phyloP scores from a whole-genome alignment of 2,329 filamentous ascomycete genomes.

The Aspergillus floridensis region DNA sequence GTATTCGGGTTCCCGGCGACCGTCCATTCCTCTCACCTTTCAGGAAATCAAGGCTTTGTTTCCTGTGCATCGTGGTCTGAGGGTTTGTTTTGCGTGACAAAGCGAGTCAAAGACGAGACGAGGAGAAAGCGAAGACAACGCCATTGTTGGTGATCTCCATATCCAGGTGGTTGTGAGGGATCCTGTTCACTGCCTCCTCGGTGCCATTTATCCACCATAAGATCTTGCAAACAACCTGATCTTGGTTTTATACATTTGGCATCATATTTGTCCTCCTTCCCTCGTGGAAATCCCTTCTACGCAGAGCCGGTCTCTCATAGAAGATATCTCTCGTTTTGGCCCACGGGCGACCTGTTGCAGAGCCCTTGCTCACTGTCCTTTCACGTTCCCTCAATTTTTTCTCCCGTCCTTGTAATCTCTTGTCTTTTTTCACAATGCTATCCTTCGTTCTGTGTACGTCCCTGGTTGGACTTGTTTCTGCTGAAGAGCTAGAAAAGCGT shows the following conservation, averaged over 20 bases:
- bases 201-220: background rate
- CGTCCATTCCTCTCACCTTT: background rate
- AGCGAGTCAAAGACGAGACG: background rate
- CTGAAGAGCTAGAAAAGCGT: constrained; percentile 29
- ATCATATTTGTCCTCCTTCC: background rate
- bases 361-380: background rate
- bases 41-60: background rate
- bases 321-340: constrained; percentile 7
- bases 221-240: background rate
- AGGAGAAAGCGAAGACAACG: constrained; percentile 7
- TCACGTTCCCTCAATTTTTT: background rate
- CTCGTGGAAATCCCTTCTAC: constrained; percentile 4
- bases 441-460: constrained; percentile 22
- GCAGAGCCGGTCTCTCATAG: constrained; percentile 35
- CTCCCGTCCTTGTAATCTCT: background rate
- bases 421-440: constrained; percentile 18
- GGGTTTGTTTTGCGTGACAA: background rate
- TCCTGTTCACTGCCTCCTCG: background rate
- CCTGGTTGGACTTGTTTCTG: constrained; percentile 30
- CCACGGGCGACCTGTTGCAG: background rate
- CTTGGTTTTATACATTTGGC: background rate
- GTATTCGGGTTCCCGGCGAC: constrained; percentile 1
- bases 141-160: constrained; percentile 12
- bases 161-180: background rate
- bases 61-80: background rate